Percentiles rank a stretch among this genome's conserved stretches.
Conservation (phyloP, 345 rosid species). For the Camelina neglecta region DNA sequence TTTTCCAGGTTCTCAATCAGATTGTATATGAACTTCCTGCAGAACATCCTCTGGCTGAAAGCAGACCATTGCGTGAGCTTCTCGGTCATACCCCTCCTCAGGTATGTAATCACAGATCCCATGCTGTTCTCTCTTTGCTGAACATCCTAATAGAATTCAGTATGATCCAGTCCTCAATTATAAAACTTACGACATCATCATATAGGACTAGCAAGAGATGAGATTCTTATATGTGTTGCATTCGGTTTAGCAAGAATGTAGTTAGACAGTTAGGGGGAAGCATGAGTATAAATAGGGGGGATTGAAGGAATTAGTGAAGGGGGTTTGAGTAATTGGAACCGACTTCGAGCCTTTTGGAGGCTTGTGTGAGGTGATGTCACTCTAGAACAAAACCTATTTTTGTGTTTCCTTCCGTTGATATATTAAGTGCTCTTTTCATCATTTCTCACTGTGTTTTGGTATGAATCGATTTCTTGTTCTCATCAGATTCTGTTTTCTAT, state of each 20-base stretch:
- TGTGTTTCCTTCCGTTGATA: background rate
- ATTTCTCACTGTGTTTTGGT: slow-evolving; percentile 8
- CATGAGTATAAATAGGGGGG: background rate
- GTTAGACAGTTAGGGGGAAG: background rate
- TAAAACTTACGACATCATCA: background rate
- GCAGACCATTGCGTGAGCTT: slow-evolving; percentile 83
- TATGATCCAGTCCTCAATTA: background rate
- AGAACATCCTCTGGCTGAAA: slow-evolving; percentile 89
- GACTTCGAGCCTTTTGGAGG: slow-evolving; percentile 1
- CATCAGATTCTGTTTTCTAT: slow-evolving; percentile 16
- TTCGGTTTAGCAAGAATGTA: background rate
- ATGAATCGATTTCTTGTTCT: background rate
- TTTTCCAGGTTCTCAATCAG: slow-evolving; percentile 82
- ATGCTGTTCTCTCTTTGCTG: background rate
- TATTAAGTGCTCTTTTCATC: background rate
- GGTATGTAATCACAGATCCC: slow-evolving; percentile 46
- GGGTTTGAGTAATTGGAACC: background rate
- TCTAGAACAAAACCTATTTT: background rate
- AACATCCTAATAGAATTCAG: background rate
- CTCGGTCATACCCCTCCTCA: slow-evolving; percentile 93
- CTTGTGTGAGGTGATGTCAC: slow-evolving; percentile 7
- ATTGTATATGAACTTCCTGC: slow-evolving; percentile 90
- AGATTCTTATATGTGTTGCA: slow-evolving; percentile 16
- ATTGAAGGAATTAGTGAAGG: background rate
- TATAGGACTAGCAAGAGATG: background rate